Conservation (phyloP, 352 stramenopile genomes). For the Globisporangium uncinulatum region DNA sequence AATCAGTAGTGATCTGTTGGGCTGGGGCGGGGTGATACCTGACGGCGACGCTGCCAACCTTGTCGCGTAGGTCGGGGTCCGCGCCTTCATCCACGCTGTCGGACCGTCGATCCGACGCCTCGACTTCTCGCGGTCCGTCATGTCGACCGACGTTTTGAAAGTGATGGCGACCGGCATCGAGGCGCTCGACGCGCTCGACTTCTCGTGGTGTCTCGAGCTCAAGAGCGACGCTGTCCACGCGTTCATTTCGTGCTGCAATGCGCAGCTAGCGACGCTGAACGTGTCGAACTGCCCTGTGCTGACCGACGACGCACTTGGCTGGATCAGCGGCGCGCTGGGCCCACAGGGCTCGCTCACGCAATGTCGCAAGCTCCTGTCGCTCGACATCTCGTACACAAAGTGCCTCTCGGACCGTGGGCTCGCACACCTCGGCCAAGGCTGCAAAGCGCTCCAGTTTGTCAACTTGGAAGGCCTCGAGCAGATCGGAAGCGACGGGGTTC, state of each 20-base stretch:
- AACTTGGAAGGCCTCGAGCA: constrained; percentile 64
- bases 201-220: constrained; percentile 52
- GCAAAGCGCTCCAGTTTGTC: constrained; percentile 56
- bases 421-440: constrained; percentile 38
- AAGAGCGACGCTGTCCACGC: constrained; percentile 49
- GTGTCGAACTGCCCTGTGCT: constrained; percentile 49
- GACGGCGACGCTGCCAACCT: no score
- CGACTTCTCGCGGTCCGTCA: constrained; percentile 38
- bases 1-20: not conserved
- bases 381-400: constrained; percentile 61
- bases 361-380: constrained; percentile 49
- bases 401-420: constrained; percentile 58
- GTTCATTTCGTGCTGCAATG: constrained; percentile 70
- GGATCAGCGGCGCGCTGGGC: constrained; percentile 58
- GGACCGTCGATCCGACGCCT: constrained; percentile 38
- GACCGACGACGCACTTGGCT: constrained; percentile 69
- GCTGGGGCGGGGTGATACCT: not conserved
- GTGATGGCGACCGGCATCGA: constrained; percentile 69
- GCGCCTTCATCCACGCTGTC: constrained; percentile 58
- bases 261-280: constrained; percentile 46
- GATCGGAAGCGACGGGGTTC: constrained; percentile 44
- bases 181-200: constrained; percentile 43
- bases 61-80: constrained; percentile 49
- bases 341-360: constrained; percentile 60
- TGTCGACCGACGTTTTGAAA: constrained; percentile 56